Evolutionary conservation across 345 rosid genomes (phyloP), one percentile per base, ranked within the genome.

Genomic region (Salix arbutifolia): DNA sequence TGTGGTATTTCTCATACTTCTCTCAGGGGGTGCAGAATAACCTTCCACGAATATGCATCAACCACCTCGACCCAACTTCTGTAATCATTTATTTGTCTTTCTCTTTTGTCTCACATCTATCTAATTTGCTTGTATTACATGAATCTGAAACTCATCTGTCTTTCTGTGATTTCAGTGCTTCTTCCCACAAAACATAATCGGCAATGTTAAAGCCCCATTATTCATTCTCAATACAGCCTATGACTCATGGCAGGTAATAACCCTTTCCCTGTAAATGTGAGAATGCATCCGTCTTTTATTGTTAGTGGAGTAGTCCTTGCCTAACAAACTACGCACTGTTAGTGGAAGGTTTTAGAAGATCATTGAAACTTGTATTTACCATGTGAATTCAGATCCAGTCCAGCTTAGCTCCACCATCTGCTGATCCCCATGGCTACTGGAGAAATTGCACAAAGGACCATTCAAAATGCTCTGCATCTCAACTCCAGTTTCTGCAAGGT

Each of bases 171-270:
- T 71, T 4, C 87, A 92, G 99, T 96, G 99, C 84, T 96, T 96
- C 90, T 96, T 96, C 86, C 98, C 99, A n/a, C 99, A 96, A 76
- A 87, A 93, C 83, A 35, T 92, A 78, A 96, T 96, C n/a, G 78
- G 81, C 72, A 86, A 87, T 67, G 84, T 96, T 44, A 87, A 79
- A 77, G 89, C 98, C 65, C 98, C 99, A 0, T 80, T 96, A 10
- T 96, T 96, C 75, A 75, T 96, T 78, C 84, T 96, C 77, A 94
- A 96, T 48, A 90, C 97, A 66, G 99, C 99, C 0, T 96, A 96
- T 52, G 99, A 96, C 88, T 83, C 97, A n/a, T 96, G 99, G 99
- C 99, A 96, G 99, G 99, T 96, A 85, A 71, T 75, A 2, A 64
- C 73, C 48, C 60, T 77, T 75, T 40, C 38, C 33, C 17, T 8